Evolutionary conservation across 2,329 filamentous ascomycete genomes (phyloP).

Genomic region (Clarireedia monteithiana): DNA sequence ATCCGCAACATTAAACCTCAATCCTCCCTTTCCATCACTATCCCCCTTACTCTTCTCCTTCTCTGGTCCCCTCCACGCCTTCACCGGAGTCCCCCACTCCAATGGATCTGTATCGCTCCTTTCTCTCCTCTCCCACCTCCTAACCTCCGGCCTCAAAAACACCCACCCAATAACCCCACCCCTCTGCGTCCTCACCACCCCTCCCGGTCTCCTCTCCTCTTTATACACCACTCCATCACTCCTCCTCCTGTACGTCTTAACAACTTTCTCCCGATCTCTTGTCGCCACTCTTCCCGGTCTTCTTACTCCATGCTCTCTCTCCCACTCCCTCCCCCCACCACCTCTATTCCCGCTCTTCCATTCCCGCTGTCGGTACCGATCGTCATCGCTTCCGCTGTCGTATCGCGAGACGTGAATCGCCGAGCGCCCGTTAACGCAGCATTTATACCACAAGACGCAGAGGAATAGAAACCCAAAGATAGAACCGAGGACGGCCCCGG

Average conservation of each 20-base stretch:
- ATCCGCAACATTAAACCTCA: neutral
- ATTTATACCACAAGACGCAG: slow-evolving; percentile 32
- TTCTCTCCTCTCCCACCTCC: neutral
- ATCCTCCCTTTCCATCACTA: neutral
- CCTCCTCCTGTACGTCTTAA: neutral
- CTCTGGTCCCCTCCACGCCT: neutral
- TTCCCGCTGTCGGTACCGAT: neutral
- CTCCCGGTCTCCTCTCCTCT: neutral
- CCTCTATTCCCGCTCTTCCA: neutral
- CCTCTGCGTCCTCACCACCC: neutral
- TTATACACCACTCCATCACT: neutral
- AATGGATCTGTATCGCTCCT: neutral
- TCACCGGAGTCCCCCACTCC: neutral
- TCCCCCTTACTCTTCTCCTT: neutral
- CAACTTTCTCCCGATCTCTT: neutral
- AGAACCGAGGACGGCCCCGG: slow-evolving; percentile 20
- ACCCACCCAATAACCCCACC: neutral
- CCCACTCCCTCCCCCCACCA: slow-evolving; percentile 3
- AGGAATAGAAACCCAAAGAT: slow-evolving; percentile 29
- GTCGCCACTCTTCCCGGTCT: slow-evolving; percentile 8
- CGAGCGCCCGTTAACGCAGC: slow-evolving; percentile 8
- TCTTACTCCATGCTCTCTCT: slow-evolving; percentile 6
- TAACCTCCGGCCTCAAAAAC: neutral
- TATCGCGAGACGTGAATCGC: neutral
- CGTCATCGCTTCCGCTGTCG: slow-evolving; percentile 7